Base-by-base conservation (phyloP, 2,329 filamentous ascomycete species). In the Xylaria sp. region DNA sequence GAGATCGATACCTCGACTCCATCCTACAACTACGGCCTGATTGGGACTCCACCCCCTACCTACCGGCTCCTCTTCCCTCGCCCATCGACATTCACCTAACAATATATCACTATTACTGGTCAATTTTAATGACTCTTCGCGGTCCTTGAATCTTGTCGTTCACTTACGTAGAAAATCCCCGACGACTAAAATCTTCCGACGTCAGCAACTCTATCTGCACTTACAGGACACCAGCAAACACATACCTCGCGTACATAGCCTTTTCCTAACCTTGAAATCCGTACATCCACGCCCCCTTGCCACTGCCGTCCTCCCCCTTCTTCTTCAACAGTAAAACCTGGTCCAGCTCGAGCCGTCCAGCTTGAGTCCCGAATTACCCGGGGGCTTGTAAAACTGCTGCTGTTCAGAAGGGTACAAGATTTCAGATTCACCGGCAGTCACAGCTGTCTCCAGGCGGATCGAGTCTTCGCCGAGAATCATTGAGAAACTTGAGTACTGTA, bases 391-490 rank as follows among this genome's bases (percentile, higher is more conserved):
- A 42, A 51, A 21, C 53, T 26, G 41, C 38, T 18, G 48, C 48
- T 47, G 45, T n/a, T n/a, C n/a, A n/a, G 37, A 49, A 44, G 50
- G 44, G 34, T 45, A 40, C 39, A 29, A 42, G 54, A 39, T 52
- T 62, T 55, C 37, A 42, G 54, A 39, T 52, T 62, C 56, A 43
- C 50, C 43, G 41, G 39, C 55, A 54, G 52, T 43, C 41, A 45
- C 54, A 59, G 52, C 55, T 37, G 51, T 50, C 42, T 41, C 54
- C 48, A 56, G 52, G 44, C 57, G 54, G 59, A 61, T 56, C 55
- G 59, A 40, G 39, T 39, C 38, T n/a, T 45, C 47, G 40, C 40
- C 45, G 17, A 57, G 83, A 86, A 75, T 79, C 77, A 29, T 89
- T 86, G 85, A 76, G 34, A 11, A 63, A 52, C 48, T 63, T 39